A percentile compares a stretch with the other conserved stretches of the same genome.
Evolutionary conservation across 176 grass and related monocot species (phyloP).

Genomic region (Oryza australiensis): DNA sequence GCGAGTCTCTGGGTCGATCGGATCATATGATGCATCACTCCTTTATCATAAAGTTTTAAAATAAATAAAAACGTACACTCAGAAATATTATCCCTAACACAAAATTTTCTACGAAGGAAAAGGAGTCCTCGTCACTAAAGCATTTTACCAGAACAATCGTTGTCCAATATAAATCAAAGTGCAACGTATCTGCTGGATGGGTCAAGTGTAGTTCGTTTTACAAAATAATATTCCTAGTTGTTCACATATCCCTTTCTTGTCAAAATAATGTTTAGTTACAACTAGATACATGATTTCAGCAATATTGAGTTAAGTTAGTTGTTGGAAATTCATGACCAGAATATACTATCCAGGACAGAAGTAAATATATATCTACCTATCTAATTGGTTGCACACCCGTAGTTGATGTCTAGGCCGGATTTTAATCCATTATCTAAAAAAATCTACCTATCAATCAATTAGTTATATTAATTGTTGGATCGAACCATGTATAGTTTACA

Average conservation of each 20-base stretch:
- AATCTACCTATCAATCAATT: no score
- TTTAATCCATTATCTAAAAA: no score
- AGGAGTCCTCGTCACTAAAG: constrained; percentile 24
- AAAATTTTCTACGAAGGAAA: constrained; percentile 17
- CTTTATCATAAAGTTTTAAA: constrained; percentile 25
- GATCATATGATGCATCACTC: constrained; percentile 22
- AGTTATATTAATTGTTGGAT: no score
- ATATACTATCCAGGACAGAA: no score
- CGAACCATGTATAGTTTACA: no score
- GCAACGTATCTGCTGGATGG: neutral
- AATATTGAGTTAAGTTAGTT: neutral
- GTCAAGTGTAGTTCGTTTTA: neutral
- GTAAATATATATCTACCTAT: no score
- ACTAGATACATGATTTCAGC: neutral
- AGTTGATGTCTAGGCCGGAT: no score
- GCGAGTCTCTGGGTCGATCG: neutral
- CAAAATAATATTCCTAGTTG: constrained; percentile 14
- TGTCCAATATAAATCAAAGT: neutral
- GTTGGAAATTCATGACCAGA: neutral
- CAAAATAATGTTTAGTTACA: neutral
- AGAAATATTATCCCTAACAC: constrained; percentile 19
- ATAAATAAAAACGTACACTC: neutral
- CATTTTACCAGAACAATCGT: constrained; percentile 29
- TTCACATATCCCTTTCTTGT: neutral
- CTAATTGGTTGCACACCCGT: no score